Evolutionary conservation across 164 flowering plant genomes (phyloP).

Genomic region (Vitis cinerea): DNA sequence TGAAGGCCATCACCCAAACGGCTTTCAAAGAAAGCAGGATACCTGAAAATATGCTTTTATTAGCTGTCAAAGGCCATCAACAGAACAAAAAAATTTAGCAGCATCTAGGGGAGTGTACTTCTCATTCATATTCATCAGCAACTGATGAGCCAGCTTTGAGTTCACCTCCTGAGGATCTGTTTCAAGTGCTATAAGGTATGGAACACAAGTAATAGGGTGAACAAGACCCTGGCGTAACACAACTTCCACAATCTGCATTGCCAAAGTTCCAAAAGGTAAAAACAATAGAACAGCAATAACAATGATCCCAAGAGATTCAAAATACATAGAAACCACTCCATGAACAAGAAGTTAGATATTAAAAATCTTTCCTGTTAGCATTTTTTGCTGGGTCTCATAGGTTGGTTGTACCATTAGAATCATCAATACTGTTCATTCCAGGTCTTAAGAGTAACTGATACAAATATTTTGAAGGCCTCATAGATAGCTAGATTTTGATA

Average conservation of each 20-base stretch:
- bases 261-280: not conserved
- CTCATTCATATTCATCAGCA: slow-evolving; percentile 95
- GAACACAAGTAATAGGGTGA: slow-evolving; percentile 98
- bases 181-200: slow-evolving; percentile 92
- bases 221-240: slow-evolving; percentile 98
- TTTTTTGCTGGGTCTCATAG: too few species aligned
- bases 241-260: slow-evolving; percentile 86
- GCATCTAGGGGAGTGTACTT: slow-evolving; percentile 49
- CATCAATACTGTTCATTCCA: not conserved
- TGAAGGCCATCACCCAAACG: slow-evolving; percentile 99
- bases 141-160: slow-evolving; percentile 89
- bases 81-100: not conserved
- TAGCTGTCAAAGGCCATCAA: slow-evolving; percentile 6
- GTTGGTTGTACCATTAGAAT: not conserved
- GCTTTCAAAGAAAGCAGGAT: slow-evolving; percentile 93
- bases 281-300: not conserved
- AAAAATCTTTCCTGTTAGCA: not conserved
- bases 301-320: not conserved
- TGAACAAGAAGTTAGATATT: not conserved
- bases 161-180: slow-evolving; percentile 85
- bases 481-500: too few species aligned
- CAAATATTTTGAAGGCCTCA: too few species aligned
- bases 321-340: not conserved
- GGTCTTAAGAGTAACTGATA: too few species aligned
- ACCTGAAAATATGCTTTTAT: slow-evolving; percentile 48